Conservation (phyloP, 2,329 filamentous ascomycete species). For the Diaporthe capsici region DNA sequence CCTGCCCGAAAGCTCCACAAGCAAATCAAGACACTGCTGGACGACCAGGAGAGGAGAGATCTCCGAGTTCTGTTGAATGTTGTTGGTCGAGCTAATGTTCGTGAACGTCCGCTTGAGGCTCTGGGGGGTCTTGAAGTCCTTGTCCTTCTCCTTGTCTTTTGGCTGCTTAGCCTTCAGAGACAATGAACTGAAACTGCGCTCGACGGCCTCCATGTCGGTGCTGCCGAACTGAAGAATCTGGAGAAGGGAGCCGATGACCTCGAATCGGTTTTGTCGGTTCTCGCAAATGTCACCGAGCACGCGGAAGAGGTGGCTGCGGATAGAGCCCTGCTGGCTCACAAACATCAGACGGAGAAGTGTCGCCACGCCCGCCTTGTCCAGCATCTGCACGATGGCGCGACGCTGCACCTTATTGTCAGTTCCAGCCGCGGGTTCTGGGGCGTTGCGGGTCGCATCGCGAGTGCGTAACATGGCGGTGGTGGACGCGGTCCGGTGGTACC, state of each 20-base stretch:
- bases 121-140: conserved; percentile 82
- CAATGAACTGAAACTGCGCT: conserved; percentile 94
- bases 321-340: conserved; percentile 89
- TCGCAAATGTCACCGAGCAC: conserved; percentile 94
- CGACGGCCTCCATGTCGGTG: conserved; percentile 91
- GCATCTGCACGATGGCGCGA: conserved; percentile 92
- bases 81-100: conserved; percentile 61
- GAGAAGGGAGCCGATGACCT: conserved; percentile 92
- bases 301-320: conserved; percentile 85
- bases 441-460: conserved; percentile 45
- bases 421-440: conserved; percentile 47
- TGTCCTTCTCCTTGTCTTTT: conserved; percentile 72
- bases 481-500: conserved; percentile 48
- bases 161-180: conserved; percentile 91
- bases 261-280: conserved; percentile 94
- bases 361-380: conserved; percentile 95
- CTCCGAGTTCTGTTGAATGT: conserved; percentile 78
- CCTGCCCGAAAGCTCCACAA: conserved; percentile 86
- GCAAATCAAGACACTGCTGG: conserved; percentile 90
- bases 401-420: conserved; percentile 75
- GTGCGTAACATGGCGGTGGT: conserved; percentile 50
- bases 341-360: conserved; percentile 99
- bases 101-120: conserved; percentile 82
- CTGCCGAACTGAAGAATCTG: conserved; percentile 97
- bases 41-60: conserved; percentile 95